Evolutionary conservation across 305 asterid genomes (phyloP).

Genomic region (Solanum hybrid): DNA sequence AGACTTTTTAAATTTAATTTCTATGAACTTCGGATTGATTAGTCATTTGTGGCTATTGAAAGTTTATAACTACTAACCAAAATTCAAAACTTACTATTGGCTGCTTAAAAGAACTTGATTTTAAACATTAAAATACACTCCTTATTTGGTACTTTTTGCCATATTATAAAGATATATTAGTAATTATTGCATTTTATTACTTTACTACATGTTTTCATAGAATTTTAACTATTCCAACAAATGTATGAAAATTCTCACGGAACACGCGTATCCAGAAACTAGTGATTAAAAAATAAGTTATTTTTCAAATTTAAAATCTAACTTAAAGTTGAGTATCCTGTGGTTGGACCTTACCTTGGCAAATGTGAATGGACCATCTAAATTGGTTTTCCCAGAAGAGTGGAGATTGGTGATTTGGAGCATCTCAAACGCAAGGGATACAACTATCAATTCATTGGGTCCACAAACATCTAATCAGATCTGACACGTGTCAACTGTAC

Average conservation of each 20-base stretch:
- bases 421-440: background rate
- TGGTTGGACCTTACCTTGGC: background rate
- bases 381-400: background rate
- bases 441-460: background rate
- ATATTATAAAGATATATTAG: too few species aligned
- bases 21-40: background rate
- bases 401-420: background rate
- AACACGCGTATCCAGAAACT: background rate
- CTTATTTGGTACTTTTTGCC: background rate
- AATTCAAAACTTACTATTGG: too few species aligned
- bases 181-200: background rate
- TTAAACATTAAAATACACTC: background rate
- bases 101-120: background rate
- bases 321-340: background rate
- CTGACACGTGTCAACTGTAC: background rate
- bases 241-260: background rate
- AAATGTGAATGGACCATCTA: background rate
- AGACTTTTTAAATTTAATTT: background rate
- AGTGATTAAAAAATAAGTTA: background rate
- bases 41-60: background rate
- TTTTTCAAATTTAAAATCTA: background rate
- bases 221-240: background rate
- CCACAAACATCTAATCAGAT: background rate
- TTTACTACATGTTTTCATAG: background rate
- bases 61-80: background rate